phyloP scores from a whole-genome alignment of 192 early-diverging fungal species.

The Backusella liffmaniae region DNA sequence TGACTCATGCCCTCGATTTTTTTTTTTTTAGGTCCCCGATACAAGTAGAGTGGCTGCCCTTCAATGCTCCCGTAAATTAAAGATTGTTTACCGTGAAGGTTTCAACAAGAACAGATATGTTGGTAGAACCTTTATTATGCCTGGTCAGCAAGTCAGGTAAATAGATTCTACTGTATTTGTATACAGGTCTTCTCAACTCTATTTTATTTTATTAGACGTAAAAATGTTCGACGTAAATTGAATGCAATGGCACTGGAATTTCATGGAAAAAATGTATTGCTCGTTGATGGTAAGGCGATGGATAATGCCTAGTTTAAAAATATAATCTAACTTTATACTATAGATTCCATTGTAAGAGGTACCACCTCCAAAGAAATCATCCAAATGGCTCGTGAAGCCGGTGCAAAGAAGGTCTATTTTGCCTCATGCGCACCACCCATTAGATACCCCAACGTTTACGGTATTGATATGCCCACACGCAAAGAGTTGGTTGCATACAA shows the following conservation, averaged over 20 bases:
- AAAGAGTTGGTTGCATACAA: slow-evolving; percentile 87
- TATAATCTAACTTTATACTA: not conserved
- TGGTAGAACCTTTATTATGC: slow-evolving; percentile 99
- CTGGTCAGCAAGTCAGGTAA: slow-evolving; percentile 82
- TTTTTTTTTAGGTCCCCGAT: slow-evolving; percentile 74
- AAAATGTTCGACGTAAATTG: slow-evolving; percentile 94
- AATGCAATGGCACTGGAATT: slow-evolving; percentile 99
- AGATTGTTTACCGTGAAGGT: slow-evolving; percentile 94
- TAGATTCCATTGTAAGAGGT: slow-evolving; percentile 98
- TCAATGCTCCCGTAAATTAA: slow-evolving; percentile 87
- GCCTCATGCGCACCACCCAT: slow-evolving; percentile 97
- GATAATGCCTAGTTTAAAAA: not conserved
- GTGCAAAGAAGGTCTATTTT: slow-evolving; percentile 98
- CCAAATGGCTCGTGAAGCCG: slow-evolving; percentile 98
- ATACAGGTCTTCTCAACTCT: not conserved
- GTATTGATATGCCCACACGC: slow-evolving; percentile 98
- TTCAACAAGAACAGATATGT: slow-evolving; percentile 99
- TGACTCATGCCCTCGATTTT: not conserved
- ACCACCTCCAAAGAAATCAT: slow-evolving; percentile 99
- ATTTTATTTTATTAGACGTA: slow-evolving; percentile 43
- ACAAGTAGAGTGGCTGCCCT: slow-evolving; percentile 94
- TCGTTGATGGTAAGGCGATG: slow-evolving; percentile 83
- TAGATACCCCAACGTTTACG: slow-evolving; percentile 98
- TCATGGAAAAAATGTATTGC: slow-evolving; percentile 90
- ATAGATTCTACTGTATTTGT: not conserved